phyloP scores from a whole-genome alignment of 805 yeast species.

The Saturnispora ahearnii region DNA sequence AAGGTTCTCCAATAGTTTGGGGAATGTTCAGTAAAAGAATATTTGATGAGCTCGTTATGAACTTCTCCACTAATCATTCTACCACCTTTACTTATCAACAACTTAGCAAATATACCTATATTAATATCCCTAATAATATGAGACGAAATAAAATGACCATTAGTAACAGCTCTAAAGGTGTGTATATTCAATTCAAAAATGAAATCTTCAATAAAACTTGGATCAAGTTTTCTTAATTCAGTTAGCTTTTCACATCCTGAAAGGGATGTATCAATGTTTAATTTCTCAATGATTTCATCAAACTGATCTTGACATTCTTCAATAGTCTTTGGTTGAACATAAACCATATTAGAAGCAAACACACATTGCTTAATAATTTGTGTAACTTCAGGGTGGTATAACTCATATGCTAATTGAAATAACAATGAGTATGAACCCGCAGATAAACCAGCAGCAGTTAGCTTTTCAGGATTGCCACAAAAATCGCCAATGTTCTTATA shows the following conservation, averaged over 20 bases:
- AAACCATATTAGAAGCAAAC: conserved; percentile 30
- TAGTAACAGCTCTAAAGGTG: conserved; percentile 33
- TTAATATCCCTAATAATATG: conserved; percentile 26
- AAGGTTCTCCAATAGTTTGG: conserved; percentile 25
- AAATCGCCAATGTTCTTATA: conserved; percentile 32
- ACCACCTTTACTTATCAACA: conserved; percentile 4
- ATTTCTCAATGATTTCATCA: conserved; percentile 27
- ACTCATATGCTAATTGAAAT: conserved; percentile 34
- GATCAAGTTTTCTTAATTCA: conserved; percentile 9
- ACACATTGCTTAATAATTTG: conserved; percentile 32
- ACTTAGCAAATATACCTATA: conserved; percentile 17
- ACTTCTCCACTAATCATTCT: conserved; percentile 13
- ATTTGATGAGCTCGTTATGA: conserved; percentile 10
- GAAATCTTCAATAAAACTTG: conserved; percentile 17
- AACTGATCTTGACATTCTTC: conserved; percentile 31
- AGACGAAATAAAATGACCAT: conserved; percentile 29
- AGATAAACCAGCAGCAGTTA: conserved; percentile 39
- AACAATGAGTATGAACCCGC: conserved; percentile 39
- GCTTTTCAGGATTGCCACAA: conserved; percentile 37
- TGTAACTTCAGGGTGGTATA: conserved; percentile 31
- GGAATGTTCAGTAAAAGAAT: conserved; percentile 13
- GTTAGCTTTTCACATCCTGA: conserved; percentile 10
- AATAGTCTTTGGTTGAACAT: conserved; percentile 32
- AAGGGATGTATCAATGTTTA: conserved; percentile 14
- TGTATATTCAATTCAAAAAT: conserved; percentile 14